Conservation (phyloP, 371 early-diverging fungal genomes). For the Circinella minor region DNA sequence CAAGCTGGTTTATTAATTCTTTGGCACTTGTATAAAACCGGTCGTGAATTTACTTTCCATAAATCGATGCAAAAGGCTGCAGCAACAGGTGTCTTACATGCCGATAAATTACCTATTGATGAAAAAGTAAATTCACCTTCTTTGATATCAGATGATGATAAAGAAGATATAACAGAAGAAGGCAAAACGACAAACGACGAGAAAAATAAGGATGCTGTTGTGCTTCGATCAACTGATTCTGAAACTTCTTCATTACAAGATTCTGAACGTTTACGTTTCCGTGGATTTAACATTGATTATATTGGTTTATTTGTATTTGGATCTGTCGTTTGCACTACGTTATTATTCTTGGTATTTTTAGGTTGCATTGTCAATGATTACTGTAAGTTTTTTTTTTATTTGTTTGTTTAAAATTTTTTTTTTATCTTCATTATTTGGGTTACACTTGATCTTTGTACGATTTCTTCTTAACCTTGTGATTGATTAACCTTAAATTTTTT, state of each 20-base stretch:
- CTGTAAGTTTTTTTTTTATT: constrained; percentile 45
- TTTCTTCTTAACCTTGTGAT: neutral
- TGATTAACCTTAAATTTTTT: neutral
- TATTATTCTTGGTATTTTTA: constrained; percentile 70
- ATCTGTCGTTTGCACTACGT: constrained; percentile 57
- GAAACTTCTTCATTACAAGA: constrained; percentile 38
- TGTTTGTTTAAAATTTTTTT: too few relatives aligned
- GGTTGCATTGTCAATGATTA: constrained; percentile 58
- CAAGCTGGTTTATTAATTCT: constrained; percentile 40
- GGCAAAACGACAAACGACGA: neutral
- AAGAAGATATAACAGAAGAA: neutral
- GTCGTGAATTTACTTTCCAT: constrained; percentile 42
- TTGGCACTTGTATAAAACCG: constrained; percentile 56
- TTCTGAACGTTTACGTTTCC: constrained; percentile 56
- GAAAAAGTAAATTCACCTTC: constrained; percentile 3
- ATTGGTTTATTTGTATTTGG: constrained; percentile 59
- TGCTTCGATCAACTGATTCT: constrained; percentile 7
- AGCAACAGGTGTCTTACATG: constrained; percentile 31
- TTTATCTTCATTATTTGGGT: neutral
- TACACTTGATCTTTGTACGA: neutral
- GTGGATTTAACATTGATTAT: constrained; percentile 65
- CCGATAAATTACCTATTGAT: constrained; percentile 25
- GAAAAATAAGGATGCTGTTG: constrained; percentile 13
- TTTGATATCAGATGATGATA: too few relatives aligned
- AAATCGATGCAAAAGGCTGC: constrained; percentile 41